Evolutionary conservation across 1,284 basidiomycete genomes (phyloP), one percentile per base, ranked within the genome.

Genomic region (Cryptococcus jaspeensis): DNA sequence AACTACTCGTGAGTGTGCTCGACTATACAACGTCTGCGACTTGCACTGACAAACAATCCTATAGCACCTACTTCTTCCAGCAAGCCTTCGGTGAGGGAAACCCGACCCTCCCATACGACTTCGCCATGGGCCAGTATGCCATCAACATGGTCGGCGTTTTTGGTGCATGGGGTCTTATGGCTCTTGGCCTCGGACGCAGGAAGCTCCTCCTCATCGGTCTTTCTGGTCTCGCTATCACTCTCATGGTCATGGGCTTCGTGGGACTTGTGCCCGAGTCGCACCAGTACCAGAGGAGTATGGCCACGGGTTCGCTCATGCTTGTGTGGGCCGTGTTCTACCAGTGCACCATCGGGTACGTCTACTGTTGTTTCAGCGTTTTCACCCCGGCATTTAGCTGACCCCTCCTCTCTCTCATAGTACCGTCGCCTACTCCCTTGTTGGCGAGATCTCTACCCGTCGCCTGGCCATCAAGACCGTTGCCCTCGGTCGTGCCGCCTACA

Each of bases 401-500:
- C 43, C 35, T 12, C n/a, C 15, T 22, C 13, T 44, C 4, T 1
- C 6, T 9, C 6, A 12, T 38, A 62, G 61, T 15, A 67, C 66
- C 36, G 58, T 71, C 45, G 64, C 60, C 15, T 80, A 78, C 67
- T 75, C 74, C 41, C 68, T 82, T 48, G 80, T 81, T 8, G 76
- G 79, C 16, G 81, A 82, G 54, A 68, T 81, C 42, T 71, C 77
- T 0, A 78, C 80, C n/a, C 77, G 79, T 18, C 74, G 80, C 23
- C 73, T 81, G 5, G 71, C 78, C 45, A 77, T 80, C 63, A 83
- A 83, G 73, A 81, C 81, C 1, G 76, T 83, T 59, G 82, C 79
- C 0, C 73, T 84, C 23, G 78, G 80, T 35, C 77, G 83, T 48
- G 70, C 67, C 52, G 59, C 66, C 1, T 78, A 77, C 67, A 71